A percentile compares a stretch with the other conserved stretches of the same genome.
Evolutionary conservation across 164 flowering plant genomes (phyloP).

Genomic region (Kingdonia uniflora): DNA sequence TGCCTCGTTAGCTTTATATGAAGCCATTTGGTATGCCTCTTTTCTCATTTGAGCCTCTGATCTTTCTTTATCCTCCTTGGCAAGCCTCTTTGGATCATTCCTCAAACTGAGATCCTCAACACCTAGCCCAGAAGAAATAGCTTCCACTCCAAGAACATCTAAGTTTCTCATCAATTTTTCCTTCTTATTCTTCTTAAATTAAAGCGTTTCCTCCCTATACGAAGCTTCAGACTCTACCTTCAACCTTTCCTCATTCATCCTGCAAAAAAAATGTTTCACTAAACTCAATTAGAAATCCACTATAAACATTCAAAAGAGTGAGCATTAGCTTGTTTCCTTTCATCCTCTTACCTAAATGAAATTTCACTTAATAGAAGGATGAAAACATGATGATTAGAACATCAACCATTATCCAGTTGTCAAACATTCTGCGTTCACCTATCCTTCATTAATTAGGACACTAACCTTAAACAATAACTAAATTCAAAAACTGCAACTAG

Average conservation of each 20-base stretch:
- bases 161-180: slow-evolving; percentile 81
- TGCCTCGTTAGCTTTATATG: slow-evolving; percentile 89
- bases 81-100: slow-evolving; percentile 46
- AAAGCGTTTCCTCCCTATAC: slow-evolving; percentile 96
- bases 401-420: too few species aligned
- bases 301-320: too few species aligned
- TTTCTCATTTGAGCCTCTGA: slow-evolving; percentile 66
- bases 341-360: too few species aligned
- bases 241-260: slow-evolving; percentile 74
- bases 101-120: slow-evolving; percentile 79
- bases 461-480: too few species aligned
- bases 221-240: slow-evolving; percentile 50
- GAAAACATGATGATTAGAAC: too few species aligned
- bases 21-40: slow-evolving; percentile 69
- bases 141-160: slow-evolving; percentile 94
- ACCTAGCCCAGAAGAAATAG: slow-evolving; percentile 72
- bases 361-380: too few species aligned
- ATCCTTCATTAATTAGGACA: too few species aligned
- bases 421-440: too few species aligned
- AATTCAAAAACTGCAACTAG: too few species aligned
- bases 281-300: not conserved
- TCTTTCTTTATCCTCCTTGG: slow-evolving; percentile 52
- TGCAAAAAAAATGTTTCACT: slow-evolving; percentile 10
- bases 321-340: too few species aligned
- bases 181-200: slow-evolving; percentile 88